Evolutionary conservation across 176 grass and related monocot genomes (phyloP).

Genomic region (Oryza coarctata): DNA sequence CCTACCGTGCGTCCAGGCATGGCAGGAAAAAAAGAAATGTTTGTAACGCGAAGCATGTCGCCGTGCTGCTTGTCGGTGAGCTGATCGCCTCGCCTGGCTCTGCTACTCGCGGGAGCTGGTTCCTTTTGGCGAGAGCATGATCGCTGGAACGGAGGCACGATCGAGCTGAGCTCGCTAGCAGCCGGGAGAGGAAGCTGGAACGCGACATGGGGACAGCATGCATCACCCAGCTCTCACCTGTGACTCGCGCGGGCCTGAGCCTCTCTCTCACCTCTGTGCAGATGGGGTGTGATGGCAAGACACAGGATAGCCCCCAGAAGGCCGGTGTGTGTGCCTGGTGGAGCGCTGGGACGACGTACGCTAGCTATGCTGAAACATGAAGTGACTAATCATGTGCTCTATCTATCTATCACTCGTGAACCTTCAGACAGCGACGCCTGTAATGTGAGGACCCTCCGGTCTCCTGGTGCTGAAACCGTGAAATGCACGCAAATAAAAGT

Average conservation of each 20-base stretch:
- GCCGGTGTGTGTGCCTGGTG: too few relatives aligned
- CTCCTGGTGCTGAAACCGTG: not conserved
- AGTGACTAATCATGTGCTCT: conserved; percentile 38
- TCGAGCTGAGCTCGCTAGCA: not conserved
- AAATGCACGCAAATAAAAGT: too few relatives aligned
- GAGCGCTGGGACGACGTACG: too few relatives aligned
- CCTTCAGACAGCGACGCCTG: too few relatives aligned
- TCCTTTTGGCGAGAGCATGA: conserved; percentile 41
- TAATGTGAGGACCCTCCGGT: not conserved
- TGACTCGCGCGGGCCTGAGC: too few relatives aligned
- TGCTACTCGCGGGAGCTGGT: not conserved
- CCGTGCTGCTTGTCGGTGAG: not conserved
- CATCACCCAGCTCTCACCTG: not conserved
- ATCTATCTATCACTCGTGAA: not conserved
- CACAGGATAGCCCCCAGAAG: not conserved
- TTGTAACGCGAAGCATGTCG: not conserved
- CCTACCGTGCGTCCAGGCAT: not conserved
- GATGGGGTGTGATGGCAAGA: not conserved
- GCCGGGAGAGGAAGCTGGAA: not conserved
- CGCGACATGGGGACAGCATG: conserved; percentile 3
- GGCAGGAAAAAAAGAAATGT: not conserved
- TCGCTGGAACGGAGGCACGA: conserved; percentile 38
- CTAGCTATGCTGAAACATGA: not conserved
- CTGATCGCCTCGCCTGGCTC: not conserved
- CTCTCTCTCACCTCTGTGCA: not conserved